These are phyloP conservation scores for Blastocystis sp. DNA, from an alignment of 352 stramenopile genomes.

Conservation along the genomic window DNA sequence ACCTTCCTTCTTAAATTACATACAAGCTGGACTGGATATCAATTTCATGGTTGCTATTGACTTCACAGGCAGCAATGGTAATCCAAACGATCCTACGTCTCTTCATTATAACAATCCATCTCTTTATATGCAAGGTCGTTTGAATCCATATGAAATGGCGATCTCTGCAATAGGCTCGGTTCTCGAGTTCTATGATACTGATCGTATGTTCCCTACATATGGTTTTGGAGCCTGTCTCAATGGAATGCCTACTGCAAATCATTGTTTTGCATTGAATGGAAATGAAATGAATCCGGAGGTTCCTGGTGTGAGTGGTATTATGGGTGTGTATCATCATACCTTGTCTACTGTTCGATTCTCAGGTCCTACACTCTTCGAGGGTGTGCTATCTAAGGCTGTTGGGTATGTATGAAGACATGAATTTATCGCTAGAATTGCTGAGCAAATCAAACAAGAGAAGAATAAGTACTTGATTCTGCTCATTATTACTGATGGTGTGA, in stretches of 20 bases:
- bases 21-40: conserved; percentile 76
- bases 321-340: conserved; percentile 69
- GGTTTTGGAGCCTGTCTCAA: conserved; percentile 78
- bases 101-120: conserved; percentile 66
- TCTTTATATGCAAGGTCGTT: background rate
- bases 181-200: conserved; percentile 73
- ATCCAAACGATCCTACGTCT: conserved; percentile 65
- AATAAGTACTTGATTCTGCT: conserved; percentile 74
- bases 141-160: conserved; percentile 74
- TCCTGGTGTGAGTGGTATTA: conserved; percentile 71
- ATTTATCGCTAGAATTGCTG: background rate
- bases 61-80: conserved; percentile 73
- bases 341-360: conserved; percentile 64
- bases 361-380: conserved; percentile 67
- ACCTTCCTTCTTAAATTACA: conserved; percentile 72
- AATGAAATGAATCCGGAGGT: conserved; percentile 73
- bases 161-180: conserved; percentile 70
- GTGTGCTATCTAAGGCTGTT: conserved; percentile 64
- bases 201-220: conserved; percentile 73
- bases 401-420: background rate
- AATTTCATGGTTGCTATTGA: conserved; percentile 75
- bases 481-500: conserved; percentile 77
- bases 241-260: conserved; percentile 70
- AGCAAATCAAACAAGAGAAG: conserved; percentile 37
- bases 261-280: conserved; percentile 81